Conservation (phyloP, 2,329 filamentous ascomycete species). For the Xenoacremonium recifei region DNA sequence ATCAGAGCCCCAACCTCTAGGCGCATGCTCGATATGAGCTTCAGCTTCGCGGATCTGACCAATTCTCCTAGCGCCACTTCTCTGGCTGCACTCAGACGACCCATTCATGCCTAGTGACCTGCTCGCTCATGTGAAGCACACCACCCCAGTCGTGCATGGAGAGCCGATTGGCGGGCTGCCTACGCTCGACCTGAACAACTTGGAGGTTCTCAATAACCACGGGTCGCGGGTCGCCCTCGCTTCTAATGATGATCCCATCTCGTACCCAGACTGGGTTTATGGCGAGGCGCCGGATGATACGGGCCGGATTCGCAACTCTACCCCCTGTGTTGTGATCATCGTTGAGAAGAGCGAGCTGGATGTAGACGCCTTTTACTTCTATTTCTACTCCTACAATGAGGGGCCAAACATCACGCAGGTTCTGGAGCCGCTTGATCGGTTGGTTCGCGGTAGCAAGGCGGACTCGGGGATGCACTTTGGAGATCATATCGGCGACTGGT, state of each 20-base stretch:
- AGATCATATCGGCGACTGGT: conserved; percentile 30
- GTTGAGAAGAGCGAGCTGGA: conserved; percentile 26
- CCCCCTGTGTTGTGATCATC: conserved; percentile 29
- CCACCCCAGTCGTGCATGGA: conserved; percentile 21
- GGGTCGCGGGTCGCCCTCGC: conserved; percentile 19
- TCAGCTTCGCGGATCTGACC: conserved; percentile 2
- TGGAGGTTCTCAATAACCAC: conserved; percentile 25
- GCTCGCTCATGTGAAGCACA: conserved; percentile 27
- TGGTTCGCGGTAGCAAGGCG: conserved; percentile 13
- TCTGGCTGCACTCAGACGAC: conserved; percentile 34
- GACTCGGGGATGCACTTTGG: conserved; percentile 26
- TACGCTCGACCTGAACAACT: conserved; percentile 25
- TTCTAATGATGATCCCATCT: conserved; percentile 26
- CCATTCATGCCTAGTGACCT: conserved; percentile 30
- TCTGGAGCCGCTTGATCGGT: conserved; percentile 24
- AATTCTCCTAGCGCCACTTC: conserved; percentile 24
- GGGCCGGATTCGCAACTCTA: conserved; percentile 22
- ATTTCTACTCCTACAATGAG: conserved; percentile 34
- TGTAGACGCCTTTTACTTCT: conserved; percentile 33
- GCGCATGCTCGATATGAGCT: background rate
- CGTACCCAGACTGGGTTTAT: conserved; percentile 25
- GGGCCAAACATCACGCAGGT: conserved; percentile 32
- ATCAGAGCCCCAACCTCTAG: background rate
- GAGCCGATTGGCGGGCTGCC: conserved; percentile 18
- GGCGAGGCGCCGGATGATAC: conserved; percentile 23